Evolutionary conservation across 257 asterid genomes (phyloP), one percentile per base, ranked within the genome.

Genomic region (Solanum corneliomulleri): DNA sequence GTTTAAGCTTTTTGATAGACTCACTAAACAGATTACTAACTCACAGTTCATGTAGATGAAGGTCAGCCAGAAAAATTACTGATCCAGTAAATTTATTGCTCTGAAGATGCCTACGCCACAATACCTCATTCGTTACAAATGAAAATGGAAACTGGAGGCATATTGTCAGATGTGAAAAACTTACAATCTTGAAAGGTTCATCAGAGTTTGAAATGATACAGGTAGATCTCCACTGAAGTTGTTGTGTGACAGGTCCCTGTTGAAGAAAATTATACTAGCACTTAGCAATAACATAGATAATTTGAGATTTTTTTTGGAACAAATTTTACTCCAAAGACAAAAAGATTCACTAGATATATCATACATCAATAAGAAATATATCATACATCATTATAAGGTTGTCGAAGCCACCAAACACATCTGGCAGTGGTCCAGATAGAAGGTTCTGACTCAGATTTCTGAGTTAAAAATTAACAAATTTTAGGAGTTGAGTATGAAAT

Each of bases 191-290:
- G 94, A 88, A 86, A 97, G 94, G 91, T 91, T 93, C 86, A 82
- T 87, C 92, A 95, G 85, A 66, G 88, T 71, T 89, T 87, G 90
- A 91, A 97, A 92, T n/a, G 99, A 95, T 85, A 89, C 85, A 8
- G 99, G 99, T 71, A 97, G 94, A 89, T 97, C 99, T 83, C 99
- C 99, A 9, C 91, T 92, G 92, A 95, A 92, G 91, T 86, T 92
- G 88, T 97, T 97, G 94, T 88, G 92, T 27, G 99, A 97, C 88
- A 97, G 88, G 89, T 95, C 98, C 98, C 99, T 95, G 92, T 74
- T 85, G 90, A 27, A 89, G 86, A 82, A 89, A 64, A 86, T 68
- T 62, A 25, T 37, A 35, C 80, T 82, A 58, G 44, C 80, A 83
- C 16, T 87, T 84, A 89, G 82, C 45, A 72, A 45, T 56, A 7